These are phyloP conservation scores for Viscum album DNA, from an alignment of 177 flowering plant genomes.

Conservation along the genomic window DNA sequence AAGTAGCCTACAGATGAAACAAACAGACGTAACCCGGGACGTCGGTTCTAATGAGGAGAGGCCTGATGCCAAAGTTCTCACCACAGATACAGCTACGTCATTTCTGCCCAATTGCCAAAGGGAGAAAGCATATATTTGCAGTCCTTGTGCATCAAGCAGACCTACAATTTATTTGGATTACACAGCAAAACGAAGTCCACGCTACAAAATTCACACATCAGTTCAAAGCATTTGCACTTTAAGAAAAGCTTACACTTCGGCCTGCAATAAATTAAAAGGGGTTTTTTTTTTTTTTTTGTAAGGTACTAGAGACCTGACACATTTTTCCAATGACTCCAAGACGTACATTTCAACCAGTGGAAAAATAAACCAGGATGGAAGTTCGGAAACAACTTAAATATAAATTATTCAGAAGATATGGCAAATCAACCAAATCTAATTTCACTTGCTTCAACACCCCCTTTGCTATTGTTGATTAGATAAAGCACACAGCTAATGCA, in stretches of 20 bases:
- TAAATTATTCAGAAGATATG: too few species aligned
- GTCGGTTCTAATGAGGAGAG: conserved; percentile 35
- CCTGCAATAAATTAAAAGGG: background rate
- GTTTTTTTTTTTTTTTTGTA: too few species aligned
- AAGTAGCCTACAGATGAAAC: conserved; percentile 57
- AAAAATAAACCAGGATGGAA: too few species aligned
- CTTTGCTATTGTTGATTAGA: too few species aligned
- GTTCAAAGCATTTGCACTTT: background rate
- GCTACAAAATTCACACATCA: too few species aligned
- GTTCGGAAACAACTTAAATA: too few species aligned
- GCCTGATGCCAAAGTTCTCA: conserved; percentile 38
- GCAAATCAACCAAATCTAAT: too few species aligned
- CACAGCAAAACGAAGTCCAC: background rate
- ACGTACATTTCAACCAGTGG: too few species aligned
- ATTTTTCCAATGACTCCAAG: too few species aligned
- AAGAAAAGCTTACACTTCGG: background rate
- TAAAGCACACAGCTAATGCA: background rate
- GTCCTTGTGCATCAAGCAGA: conserved; percentile 48
- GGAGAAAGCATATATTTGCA: conserved; percentile 71
- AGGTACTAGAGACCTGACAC: background rate
- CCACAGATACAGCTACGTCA: conserved; percentile 46
- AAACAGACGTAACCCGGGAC: conserved; percentile 33
- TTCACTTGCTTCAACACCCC: too few species aligned
- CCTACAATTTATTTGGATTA: conserved; percentile 33
- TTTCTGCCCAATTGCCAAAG: conserved; percentile 62